These are phyloP conservation scores for Discostella pseudostelligera DNA, from an alignment of 108 stramenopile genomes.

Conservation along the genomic window DNA sequence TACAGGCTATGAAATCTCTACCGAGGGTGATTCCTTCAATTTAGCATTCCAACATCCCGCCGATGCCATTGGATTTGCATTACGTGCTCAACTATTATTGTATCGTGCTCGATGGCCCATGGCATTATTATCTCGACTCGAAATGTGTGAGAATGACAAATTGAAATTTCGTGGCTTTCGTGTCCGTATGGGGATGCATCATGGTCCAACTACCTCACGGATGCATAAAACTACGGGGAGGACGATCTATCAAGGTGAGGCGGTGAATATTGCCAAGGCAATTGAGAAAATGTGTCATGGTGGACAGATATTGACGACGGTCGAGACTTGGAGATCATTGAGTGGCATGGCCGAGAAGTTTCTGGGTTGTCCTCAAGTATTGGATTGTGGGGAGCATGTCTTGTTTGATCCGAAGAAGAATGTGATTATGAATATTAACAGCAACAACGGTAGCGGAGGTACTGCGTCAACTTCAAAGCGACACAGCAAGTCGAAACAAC, in stretches of 20 bases:
- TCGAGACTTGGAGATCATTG: constrained; percentile 42
- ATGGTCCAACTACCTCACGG: constrained; percentile 28
- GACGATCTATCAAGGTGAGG: constrained; percentile 41
- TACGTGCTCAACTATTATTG: constrained; percentile 35
- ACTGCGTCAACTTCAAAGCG: background rate
- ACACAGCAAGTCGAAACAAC: constrained; percentile 12
- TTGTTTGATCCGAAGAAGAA: constrained; percentile 37
- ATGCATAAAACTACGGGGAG: constrained; percentile 43
- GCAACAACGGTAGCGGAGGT: background rate
- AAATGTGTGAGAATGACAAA: constrained; percentile 34
- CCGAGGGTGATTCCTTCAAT: constrained; percentile 51
- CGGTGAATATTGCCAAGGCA: constrained; percentile 43
- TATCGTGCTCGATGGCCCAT: constrained; percentile 46
- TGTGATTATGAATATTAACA: background rate
- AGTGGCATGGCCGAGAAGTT: constrained; percentile 46
- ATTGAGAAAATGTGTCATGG: constrained; percentile 51
- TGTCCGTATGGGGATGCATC: constrained; percentile 52
- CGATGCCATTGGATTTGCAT: constrained; percentile 45
- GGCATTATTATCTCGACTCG: constrained; percentile 31
- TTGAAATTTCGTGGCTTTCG: constrained; percentile 46
- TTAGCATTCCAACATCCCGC: constrained; percentile 53
- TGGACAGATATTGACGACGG: constrained; percentile 50
- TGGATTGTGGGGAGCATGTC: constrained; percentile 49
- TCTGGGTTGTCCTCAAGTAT: constrained; percentile 45
- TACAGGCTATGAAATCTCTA: constrained; percentile 52